Evolutionary conservation across 306 rosid species (phyloP).

Genomic region (Quercus glauca): DNA sequence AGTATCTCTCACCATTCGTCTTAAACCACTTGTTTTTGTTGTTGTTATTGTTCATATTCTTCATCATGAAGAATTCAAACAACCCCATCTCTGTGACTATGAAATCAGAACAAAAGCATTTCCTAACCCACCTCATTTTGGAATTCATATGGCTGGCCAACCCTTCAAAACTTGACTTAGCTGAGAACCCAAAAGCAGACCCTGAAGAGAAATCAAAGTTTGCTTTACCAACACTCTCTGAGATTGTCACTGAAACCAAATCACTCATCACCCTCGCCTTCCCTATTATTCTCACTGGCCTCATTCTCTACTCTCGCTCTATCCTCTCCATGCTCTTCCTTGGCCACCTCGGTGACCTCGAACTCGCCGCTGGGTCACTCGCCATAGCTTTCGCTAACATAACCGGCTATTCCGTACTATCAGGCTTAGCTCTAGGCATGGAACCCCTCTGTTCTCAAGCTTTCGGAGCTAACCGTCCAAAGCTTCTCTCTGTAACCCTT

Average conservation of each 20-base stretch:
- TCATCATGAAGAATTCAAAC: constrained; percentile 29
- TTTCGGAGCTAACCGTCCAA: constrained; percentile 80
- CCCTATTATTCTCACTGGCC: constrained; percentile 65
- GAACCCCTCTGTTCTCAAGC: constrained; percentile 94
- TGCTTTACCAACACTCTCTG: background rate
- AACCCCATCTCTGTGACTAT: background rate
- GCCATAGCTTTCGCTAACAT: constrained; percentile 97
- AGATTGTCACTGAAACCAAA: constrained; percentile 38
- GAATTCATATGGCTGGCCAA: constrained; percentile 13
- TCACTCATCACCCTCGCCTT: constrained; percentile 54
- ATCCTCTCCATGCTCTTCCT: constrained; percentile 80
- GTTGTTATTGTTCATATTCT: background rate
- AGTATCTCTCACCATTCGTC: background rate
- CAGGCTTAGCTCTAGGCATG: constrained; percentile 84
- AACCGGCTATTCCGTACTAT: constrained; percentile 79
- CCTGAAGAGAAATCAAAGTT: constrained; percentile 6
- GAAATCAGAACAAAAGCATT: constrained; percentile 15
- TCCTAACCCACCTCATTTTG: constrained; percentile 1
- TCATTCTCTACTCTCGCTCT: constrained; percentile 83
- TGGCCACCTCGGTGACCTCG: constrained; percentile 60
- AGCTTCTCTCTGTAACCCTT: constrained; percentile 70
- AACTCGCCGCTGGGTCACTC: constrained; percentile 71
- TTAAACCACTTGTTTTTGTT: background rate
- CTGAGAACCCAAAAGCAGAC: constrained; percentile 1
- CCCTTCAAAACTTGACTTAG: background rate